Base-by-base conservation (phyloP, 2,329 filamentous ascomycete genomes). In the Ophiocordyceps australis region DNA sequence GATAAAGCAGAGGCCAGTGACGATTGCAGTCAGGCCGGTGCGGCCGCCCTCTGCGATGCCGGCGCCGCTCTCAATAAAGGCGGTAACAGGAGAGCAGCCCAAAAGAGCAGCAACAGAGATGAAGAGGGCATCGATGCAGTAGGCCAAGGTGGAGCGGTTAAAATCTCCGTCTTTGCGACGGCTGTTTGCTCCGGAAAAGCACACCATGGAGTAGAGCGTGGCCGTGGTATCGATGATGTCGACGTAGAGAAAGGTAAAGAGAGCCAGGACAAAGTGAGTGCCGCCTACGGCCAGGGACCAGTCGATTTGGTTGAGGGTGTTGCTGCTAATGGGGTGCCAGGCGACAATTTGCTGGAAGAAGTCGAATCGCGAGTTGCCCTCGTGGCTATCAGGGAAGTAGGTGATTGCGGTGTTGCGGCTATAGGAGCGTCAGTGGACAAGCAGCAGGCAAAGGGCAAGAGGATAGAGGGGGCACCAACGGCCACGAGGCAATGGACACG, bases 171-270 rank as follows among this genome's bases (percentile, higher is more conserved):
- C 69, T 23, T 65, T 59, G 36, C 62, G 49, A n/a, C n/a, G n/a
- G n/a, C n/a, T n/a, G 40, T 74, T 61, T 23, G 65, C 63, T 16
- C 70, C 68, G 32, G 67, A 73, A 50, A 81, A 81, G 14, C 74
- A 71, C 2, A 76, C 77, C 76, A 83, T 82, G n/a, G 74, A 77
- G 50, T 81, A 82, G 20, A 82, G 53, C 1, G 76, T 82, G 22
- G 75, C 77, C 0, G 77, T 82, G 39, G 72, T 74, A 42, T 83
- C 77, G 31, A 83, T 72, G 36, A 82, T 78, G 38, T 82, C 77
- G 26, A 83, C 77, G 31, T 82, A 82, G 3, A 83, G 60, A 42
- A 83, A 81, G 2, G 77, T 82, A 41, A 82, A 72, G 27, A 82
- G 63, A 0, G 76, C 74, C 4, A 81, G 55, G 8, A 63, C 66